Evolutionary conservation across 768 basidiomycete genomes (phyloP), one percentile per base, ranked within the genome.

Genomic region (Kwoniella dendrophila): DNA sequence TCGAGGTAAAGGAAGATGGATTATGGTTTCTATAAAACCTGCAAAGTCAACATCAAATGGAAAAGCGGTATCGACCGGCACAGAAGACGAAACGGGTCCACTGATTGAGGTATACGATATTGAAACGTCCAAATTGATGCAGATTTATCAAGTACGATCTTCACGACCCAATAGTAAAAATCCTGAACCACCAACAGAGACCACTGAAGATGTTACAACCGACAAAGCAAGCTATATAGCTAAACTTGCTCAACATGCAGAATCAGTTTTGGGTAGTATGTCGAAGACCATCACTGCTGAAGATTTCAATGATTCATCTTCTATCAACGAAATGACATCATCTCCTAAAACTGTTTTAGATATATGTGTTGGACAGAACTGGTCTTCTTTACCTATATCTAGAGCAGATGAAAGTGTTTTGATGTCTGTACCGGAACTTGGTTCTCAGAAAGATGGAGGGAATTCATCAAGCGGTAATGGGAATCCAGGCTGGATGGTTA

Each of bases 91-190:
- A 33, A 26, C 26, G 8, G 70, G 69, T 1, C 82, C 83, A 33
- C 76, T 92, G 44, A 82, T 92, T 5, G 92, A 96, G 74, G 89
- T 93, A 1, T 96, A 92, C 90, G 92, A 98, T 73, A 86, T 98
- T 53, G 92, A 95, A 78, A 87, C 86, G 67, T 85, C 86, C 0
- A 77, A 81, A 20, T 79, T 93, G 30, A 88, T 95, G 48, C 94
- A 97, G 79, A 87, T 85, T 5, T 96, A 88, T 71, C 81, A 85
- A 32, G 86, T 86, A 8, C 69, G 78, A 27, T 51, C 58, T 2
- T 59, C 55, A 3, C 47, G 66, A 43, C 64, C 69, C 10, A n/a
- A n/a, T n/a, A 59, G 41, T 48, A 57, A 43, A 18, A 60, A 56
- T 27, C 26, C 45, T 1, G 27, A 36, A 20, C 27, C 47, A 12